Evolutionary conservation across 2,329 filamentous ascomycete species (phyloP), one percentile per base, ranked within the genome.

Genomic region (Colletotrichum plurivorum): DNA sequence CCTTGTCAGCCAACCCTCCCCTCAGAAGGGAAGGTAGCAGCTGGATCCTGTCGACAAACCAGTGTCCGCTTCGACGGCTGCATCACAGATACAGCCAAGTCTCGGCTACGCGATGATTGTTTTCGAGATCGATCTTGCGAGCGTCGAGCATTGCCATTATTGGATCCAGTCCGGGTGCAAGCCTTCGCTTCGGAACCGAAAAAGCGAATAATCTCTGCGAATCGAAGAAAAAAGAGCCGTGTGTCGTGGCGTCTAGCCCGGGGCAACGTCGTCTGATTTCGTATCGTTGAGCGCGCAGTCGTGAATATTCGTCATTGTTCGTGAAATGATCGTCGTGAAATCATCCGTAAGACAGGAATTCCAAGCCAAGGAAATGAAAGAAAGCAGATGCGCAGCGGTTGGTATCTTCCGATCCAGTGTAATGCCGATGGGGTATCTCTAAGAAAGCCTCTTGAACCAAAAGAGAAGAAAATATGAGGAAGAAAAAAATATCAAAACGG

Each of bases 321-420:
- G 73, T 79, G 65, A 72, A 79, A 82, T 82, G 80, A 79, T 83
- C 81, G 80, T 85, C 78, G 77, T 81, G 31, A 77, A 81, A 81
- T 81, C 78, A 82, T 81, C 82, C 83, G 79, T 82, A 77, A 83
- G 79, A 81, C 80, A 81, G 80, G 76, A 80, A 78, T 77, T 76
- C 74, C 75, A 74, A 72, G 77, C 76, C 72, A 72, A 78, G 73
- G 73, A 75, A 78, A 78, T 75, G 76, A 74, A 73, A 78, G 78
- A 78, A 81, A 83, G 79, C 76, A 80, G 80, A 77, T 75, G 78
- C 76, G 74, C 70, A 73, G 69, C 74, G 69, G 73, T 70, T 73
- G 73, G 69, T 73, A 73, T 72, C 70, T 70, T 72, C 75, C 73
- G 72, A 75, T 73, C 72, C 71, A 55, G 58, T 71, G 56, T 72